Evolutionary conservation across 495 filamentous ascomycete species (phyloP).

Genomic region (Patellaria atrata): DNA sequence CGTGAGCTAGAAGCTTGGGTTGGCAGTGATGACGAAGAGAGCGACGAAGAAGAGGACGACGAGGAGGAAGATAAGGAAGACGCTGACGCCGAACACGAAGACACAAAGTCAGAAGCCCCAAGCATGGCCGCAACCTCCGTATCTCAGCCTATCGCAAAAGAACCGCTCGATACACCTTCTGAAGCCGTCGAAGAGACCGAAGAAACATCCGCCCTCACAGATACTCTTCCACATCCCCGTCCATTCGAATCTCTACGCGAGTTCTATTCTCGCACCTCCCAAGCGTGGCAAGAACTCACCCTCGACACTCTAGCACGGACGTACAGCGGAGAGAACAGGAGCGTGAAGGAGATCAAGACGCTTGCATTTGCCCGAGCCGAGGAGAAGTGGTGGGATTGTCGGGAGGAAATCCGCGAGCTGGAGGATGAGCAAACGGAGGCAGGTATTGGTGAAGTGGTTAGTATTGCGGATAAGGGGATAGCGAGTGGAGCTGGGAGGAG

Average conservation of each 20-base stretch:
- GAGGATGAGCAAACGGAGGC: conserved; percentile 96
- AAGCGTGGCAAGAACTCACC: conserved; percentile 76
- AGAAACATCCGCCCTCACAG: conserved; percentile 34
- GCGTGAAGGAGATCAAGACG: conserved; percentile 81
- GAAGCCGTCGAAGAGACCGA: conserved; percentile 31
- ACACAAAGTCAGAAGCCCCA: conserved; percentile 33
- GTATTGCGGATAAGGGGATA: conserved; percentile 47
- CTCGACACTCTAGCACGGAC: conserved; percentile 52
- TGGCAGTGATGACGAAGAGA: conserved; percentile 35
- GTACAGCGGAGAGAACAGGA: conserved; percentile 40
- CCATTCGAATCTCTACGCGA: conserved; percentile 87
- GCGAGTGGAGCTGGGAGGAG: conserved; percentile 7
- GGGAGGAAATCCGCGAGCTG: conserved; percentile 82
- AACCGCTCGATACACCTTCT: conserved; percentile 30
- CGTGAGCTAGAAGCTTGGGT: conserved; percentile 75
- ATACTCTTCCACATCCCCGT: conserved; percentile 51
- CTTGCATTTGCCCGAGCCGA: conserved; percentile 79
- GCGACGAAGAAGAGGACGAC: conserved; percentile 42
- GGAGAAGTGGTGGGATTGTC: conserved; percentile 96
- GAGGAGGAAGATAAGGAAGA: conserved; percentile 52
- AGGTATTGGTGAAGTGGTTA: conserved; percentile 90
- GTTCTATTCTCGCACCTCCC: conserved; percentile 79
- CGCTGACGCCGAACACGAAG: conserved; percentile 57
- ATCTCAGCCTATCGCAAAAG: conserved; percentile 18
- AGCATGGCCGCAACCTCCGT: conserved; percentile 23